Percentiles rank a stretch among this genome's conserved stretches.
Conservation (phyloP, 352 stramenopile genomes). For the Pythium coloratum region DNA sequence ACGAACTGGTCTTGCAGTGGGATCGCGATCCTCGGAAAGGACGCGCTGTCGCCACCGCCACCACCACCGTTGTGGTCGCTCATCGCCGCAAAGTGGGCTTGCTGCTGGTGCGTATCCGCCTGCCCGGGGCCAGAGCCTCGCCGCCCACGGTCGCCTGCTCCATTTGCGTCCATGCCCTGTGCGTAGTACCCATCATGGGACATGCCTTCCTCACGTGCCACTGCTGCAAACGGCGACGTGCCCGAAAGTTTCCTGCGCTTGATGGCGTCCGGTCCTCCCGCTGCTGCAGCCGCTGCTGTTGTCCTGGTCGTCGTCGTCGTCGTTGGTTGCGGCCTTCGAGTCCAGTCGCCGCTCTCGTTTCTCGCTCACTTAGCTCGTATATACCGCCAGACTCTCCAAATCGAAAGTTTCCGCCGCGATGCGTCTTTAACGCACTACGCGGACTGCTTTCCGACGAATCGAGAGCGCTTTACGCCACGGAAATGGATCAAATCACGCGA, state of each 20-base stretch:
- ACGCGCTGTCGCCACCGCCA: conserved; percentile 11
- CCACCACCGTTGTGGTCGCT: conserved; percentile 21
- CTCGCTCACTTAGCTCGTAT: neutral
- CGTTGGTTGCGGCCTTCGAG: conserved; percentile 1
- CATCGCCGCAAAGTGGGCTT: conserved; percentile 20
- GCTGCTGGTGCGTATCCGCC: conserved; percentile 25
- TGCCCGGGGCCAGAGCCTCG: conserved; percentile 2
- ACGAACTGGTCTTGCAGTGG: conserved; percentile 42
- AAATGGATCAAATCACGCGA: neutral
- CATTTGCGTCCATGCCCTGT: conserved; percentile 19
- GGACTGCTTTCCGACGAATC: neutral
- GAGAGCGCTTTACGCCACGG: neutral
- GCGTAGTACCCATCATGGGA: conserved; percentile 34
- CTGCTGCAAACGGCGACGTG: conserved; percentile 8
- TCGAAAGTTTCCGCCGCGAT: neutral
- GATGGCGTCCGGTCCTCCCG: conserved; percentile 22
- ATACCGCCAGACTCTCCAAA: neutral
- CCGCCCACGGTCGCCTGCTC: neutral
- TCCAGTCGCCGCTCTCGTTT: neutral
- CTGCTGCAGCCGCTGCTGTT: conserved; percentile 10
- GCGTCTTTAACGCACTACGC: neutral
- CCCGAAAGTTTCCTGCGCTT: conserved; percentile 27
- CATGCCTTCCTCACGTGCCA: conserved; percentile 25
- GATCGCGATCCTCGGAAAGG: conserved; percentile 31
- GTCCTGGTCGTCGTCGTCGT: conserved; percentile 28